Percentiles rank a stretch among this genome's conserved stretches.
These are phyloP conservation scores for Ustilago shanxiensis DNA, from an alignment of 1,284 basidiomycete genomes.

Conservation along the genomic window DNA sequence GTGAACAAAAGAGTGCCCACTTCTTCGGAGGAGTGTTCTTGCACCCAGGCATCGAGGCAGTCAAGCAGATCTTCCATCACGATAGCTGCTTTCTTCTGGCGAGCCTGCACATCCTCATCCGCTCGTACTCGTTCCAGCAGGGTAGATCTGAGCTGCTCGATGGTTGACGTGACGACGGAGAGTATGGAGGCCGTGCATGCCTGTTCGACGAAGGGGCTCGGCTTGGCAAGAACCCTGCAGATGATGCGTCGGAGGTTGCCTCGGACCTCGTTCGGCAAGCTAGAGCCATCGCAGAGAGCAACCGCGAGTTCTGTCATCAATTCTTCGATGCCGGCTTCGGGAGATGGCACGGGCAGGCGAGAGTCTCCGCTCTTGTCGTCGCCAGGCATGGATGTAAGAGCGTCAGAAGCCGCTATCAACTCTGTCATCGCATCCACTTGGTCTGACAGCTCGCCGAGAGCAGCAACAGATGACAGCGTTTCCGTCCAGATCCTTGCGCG, in stretches of 20 bases:
- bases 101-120: constrained; percentile 3
- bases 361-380: not conserved
- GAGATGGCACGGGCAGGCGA: constrained; percentile 21
- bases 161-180: constrained; percentile 39
- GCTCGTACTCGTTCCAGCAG: constrained; percentile 19
- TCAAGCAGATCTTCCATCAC: constrained; percentile 32
- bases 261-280: constrained; percentile 20
- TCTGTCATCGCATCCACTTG: constrained; percentile 46
- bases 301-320: constrained; percentile 23
- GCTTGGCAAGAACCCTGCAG: constrained; percentile 20
- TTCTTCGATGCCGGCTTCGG: constrained; percentile 40
- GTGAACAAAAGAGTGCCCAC: constrained; percentile 14
- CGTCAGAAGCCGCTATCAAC: constrained; percentile 36
- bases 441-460: constrained; percentile 24
- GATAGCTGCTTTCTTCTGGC: constrained; percentile 12
- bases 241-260: constrained; percentile 20
- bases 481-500: constrained; percentile 45
- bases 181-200: constrained; percentile 29
- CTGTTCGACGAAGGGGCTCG: constrained; percentile 28
- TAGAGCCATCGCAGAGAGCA: constrained; percentile 28
- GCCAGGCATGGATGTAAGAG: constrained; percentile 14
- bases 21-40: constrained; percentile 10
- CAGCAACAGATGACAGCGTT: constrained; percentile 39
- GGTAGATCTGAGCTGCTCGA: constrained; percentile 43
- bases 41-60: constrained; percentile 29